Percentiles rank a stretch among this genome's conserved stretches.
These are phyloP conservation scores for Taiozyma onychis DNA, from an alignment of 1,139 yeast genomes.

Conservation along the genomic window DNA sequence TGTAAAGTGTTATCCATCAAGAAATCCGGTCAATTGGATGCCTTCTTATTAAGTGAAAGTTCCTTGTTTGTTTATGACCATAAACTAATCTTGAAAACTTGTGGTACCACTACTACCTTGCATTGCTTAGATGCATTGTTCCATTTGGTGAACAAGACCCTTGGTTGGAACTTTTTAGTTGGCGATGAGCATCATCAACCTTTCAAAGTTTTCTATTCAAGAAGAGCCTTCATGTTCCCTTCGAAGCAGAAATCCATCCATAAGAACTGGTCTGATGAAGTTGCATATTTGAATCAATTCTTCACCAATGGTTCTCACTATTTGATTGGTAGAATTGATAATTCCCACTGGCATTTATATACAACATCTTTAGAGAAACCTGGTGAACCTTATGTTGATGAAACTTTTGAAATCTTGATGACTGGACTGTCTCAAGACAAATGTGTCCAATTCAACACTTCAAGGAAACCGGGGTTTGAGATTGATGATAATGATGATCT, in stretches of 20 bases:
- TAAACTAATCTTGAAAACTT: conserved; percentile 82
- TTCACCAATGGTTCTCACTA: conserved; percentile 65
- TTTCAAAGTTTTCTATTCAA: conserved; percentile 76
- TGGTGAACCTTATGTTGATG: conserved; percentile 45
- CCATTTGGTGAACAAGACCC: conserved; percentile 38
- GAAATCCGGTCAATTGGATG: conserved; percentile 62
- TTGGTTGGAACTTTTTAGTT: conserved; percentile 30
- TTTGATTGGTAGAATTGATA: conserved; percentile 75
- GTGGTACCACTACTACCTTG: conserved; percentile 93
- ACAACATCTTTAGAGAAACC: conserved; percentile 34
- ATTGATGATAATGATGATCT: conserved; percentile 54
- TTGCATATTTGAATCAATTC: conserved; percentile 55
- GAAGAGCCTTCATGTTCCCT: conserved; percentile 92
- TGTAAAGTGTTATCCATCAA: conserved; percentile 86
- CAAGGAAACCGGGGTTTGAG: conserved; percentile 42
- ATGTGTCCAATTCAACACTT: conserved; percentile 58
- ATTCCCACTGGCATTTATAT: conserved; percentile 84
- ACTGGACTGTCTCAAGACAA: conserved; percentile 63
- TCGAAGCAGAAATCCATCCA: conserved; percentile 78
- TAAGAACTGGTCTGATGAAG: conserved; percentile 79
- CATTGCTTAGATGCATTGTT: conserved; percentile 67
- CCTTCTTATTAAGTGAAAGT: conserved; percentile 84
- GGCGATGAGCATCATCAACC: conserved; percentile 30
- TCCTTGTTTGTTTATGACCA: conserved; percentile 86
- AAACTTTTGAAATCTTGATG: conserved; percentile 89